Evolutionary conservation across 495 filamentous ascomycete genomes (phyloP).

Genomic region (Delitschia confertaspora): DNA sequence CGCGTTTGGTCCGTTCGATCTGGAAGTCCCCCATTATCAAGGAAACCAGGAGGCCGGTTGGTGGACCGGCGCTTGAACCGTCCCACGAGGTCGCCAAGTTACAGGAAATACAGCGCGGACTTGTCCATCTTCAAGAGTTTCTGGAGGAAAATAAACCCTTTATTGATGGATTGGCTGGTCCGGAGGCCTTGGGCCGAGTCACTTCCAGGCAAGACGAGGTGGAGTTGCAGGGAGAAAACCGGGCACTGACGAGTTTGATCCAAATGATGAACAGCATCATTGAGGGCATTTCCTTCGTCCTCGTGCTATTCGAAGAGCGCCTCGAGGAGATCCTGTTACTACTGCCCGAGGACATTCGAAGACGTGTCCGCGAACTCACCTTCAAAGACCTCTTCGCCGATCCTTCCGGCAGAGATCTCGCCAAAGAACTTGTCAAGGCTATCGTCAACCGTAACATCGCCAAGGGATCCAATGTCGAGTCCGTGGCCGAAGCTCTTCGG

Average conservation of each 20-base stretch:
- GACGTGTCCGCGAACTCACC: slow-evolving; percentile 63
- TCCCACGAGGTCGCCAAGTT: slow-evolving; percentile 56
- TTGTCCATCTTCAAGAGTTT: slow-evolving; percentile 70
- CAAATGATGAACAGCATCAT: slow-evolving; percentile 75
- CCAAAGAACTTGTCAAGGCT: slow-evolving; percentile 91
- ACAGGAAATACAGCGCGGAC: slow-evolving; percentile 63
- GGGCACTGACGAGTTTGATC: slow-evolving; percentile 76
- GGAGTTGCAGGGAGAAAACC: slow-evolving; percentile 83
- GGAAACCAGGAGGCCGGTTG: slow-evolving; percentile 49
- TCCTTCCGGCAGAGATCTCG: slow-evolving; percentile 72
- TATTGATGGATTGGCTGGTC: slow-evolving; percentile 84
- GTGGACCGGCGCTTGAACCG: slow-evolving; percentile 41
- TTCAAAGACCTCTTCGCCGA: slow-evolving; percentile 81
- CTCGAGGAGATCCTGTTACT: slow-evolving; percentile 80
- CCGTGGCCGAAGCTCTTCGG: slow-evolving; percentile 83
- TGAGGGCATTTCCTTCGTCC: slow-evolving; percentile 90
- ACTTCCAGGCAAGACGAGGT: slow-evolving; percentile 79
- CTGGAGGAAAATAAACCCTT: slow-evolving; percentile 74
- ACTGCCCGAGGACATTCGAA: slow-evolving; percentile 57
- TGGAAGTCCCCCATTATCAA: slow-evolving; percentile 66
- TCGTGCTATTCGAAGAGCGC: slow-evolving; percentile 85
- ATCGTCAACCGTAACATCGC: slow-evolving; percentile 97
- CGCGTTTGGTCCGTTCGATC: slow-evolving; percentile 70
- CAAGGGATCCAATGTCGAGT: slow-evolving; percentile 91
- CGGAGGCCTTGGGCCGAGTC: slow-evolving; percentile 62